Percentiles rank a stretch among this genome's conserved stretches.
phyloP scores from a whole-genome alignment of 306 rosid species.

The Cicer pinnatifidum region DNA sequence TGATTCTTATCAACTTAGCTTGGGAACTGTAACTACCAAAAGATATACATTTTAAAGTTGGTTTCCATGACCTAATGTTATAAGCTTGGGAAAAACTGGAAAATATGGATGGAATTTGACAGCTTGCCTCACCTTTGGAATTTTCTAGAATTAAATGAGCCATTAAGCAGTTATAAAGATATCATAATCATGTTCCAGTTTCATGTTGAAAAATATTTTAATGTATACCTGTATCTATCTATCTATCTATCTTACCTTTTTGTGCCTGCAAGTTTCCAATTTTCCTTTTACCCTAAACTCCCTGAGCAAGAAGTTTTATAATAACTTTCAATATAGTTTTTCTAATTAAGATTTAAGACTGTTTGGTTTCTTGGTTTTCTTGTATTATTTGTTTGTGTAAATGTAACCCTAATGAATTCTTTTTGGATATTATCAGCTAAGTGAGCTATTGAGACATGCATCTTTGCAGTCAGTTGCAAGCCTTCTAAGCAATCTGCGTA shows the following conservation, averaged over 20 bases:
- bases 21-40: constrained; percentile 20
- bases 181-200: constrained; percentile 16
- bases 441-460: constrained; percentile 74
- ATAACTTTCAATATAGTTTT: background rate
- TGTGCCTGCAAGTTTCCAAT: constrained; percentile 21
- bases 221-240: background rate
- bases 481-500: constrained; percentile 77
- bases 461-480: constrained; percentile 71
- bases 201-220: background rate
- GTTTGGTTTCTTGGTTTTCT: constrained; percentile 23
- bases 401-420: constrained; percentile 35
- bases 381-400: constrained; percentile 21
- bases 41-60: constrained; percentile 15
- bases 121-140: background rate
- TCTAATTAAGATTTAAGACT: constrained; percentile 9
- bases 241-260: background rate
- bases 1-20: background rate
- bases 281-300: constrained; percentile 27
- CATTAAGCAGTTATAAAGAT: background rate
- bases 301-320: background rate
- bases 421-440: constrained; percentile 60
- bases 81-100: background rate
- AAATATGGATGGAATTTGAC: constrained; percentile 3
- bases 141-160: constrained; percentile 11
- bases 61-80: constrained; percentile 14